A percentile compares a stretch with the other conserved stretches of the same genome.
These are phyloP conservation scores for Thielaviopsis cerberus DNA, from an alignment of 2,329 filamentous ascomycete species.

Conservation along the genomic window DNA sequence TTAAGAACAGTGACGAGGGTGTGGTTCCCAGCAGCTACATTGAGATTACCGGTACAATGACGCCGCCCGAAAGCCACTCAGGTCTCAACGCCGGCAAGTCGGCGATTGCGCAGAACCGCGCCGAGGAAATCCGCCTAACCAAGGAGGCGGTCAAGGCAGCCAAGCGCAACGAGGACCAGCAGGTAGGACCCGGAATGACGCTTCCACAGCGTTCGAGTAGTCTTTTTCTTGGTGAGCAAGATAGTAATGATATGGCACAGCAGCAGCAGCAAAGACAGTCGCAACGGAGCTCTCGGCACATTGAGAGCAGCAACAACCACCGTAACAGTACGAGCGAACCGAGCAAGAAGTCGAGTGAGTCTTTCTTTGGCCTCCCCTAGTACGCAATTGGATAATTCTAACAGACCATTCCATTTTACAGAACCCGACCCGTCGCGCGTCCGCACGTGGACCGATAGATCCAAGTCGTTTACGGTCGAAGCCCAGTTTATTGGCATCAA, in stretches of 20 bases:
- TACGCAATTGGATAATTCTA: not conserved
- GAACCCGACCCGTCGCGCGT: slow-evolving; percentile 71
- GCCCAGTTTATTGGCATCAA: slow-evolving; percentile 88
- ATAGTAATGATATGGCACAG: slow-evolving; percentile 43
- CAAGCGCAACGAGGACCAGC: slow-evolving; percentile 22
- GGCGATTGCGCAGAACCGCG: slow-evolving; percentile 54
- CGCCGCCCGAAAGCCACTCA: slow-evolving; percentile 28
- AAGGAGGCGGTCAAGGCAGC: slow-evolving; percentile 54
- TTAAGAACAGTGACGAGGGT: slow-evolving; percentile 86
- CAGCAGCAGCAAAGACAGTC: slow-evolving; percentile 37
- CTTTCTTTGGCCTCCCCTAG: not conserved
- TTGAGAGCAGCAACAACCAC: slow-evolving; percentile 26
- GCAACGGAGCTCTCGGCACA: not conserved
- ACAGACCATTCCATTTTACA: slow-evolving; percentile 18
- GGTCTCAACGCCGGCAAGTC: slow-evolving; percentile 39
- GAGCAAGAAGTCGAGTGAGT: slow-evolving; percentile 53
- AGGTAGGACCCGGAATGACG: slow-evolving; percentile 59
- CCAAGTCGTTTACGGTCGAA: slow-evolving; percentile 90
- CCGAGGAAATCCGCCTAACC: slow-evolving; percentile 68
- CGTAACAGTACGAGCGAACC: slow-evolving; percentile 24
- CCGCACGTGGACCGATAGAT: slow-evolving; percentile 85
- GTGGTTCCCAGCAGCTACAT: slow-evolving; percentile 95
- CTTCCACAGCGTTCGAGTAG: slow-evolving; percentile 67
- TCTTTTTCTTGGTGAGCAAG: slow-evolving; percentile 46
- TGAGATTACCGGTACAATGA: slow-evolving; percentile 56